Evolutionary conservation across 495 filamentous ascomycete genomes (phyloP).

Genomic region (Bombardia bombarda): DNA sequence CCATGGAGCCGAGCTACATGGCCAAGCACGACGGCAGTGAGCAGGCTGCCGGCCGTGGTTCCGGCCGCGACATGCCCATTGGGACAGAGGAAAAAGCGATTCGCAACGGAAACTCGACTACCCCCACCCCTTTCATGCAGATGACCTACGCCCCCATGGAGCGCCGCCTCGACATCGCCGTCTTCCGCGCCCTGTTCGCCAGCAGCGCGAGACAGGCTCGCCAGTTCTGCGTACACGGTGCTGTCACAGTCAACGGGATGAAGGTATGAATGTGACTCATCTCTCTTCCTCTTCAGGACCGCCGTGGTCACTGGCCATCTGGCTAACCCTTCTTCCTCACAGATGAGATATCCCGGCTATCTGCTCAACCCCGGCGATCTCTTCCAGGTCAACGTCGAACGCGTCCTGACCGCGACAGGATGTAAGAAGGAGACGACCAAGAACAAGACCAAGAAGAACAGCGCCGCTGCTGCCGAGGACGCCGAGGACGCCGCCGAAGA

Average conservation of each 20-base stretch:
- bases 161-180: slow-evolving; percentile 80
- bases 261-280: slow-evolving; percentile 48
- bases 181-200: slow-evolving; percentile 88
- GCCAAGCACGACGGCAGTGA: slow-evolving; percentile 74
- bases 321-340: neutral
- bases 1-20: slow-evolving; percentile 72
- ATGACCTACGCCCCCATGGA: slow-evolving; percentile 92
- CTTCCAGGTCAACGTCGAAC: slow-evolving; percentile 87
- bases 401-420: slow-evolving; percentile 82
- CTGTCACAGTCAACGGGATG: slow-evolving; percentile 92
- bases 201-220: slow-evolving; percentile 90
- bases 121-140: slow-evolving; percentile 70
- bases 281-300: neutral
- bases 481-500: slow-evolving; percentile 14
- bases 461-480: slow-evolving; percentile 16
- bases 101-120: slow-evolving; percentile 2
- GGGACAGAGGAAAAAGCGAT: neutral
- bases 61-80: slow-evolving; percentile 36
- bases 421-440: slow-evolving; percentile 11
- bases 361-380: slow-evolving; percentile 95
- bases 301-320: neutral
- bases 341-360: slow-evolving; percentile 93
- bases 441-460: slow-evolving; percentile 21
- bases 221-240: slow-evolving; percentile 87
- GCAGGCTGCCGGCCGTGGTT: slow-evolving; percentile 71